Conservation (phyloP, 1,284 basidiomycete genomes). For the Afroboletus lepidellus region DNA sequence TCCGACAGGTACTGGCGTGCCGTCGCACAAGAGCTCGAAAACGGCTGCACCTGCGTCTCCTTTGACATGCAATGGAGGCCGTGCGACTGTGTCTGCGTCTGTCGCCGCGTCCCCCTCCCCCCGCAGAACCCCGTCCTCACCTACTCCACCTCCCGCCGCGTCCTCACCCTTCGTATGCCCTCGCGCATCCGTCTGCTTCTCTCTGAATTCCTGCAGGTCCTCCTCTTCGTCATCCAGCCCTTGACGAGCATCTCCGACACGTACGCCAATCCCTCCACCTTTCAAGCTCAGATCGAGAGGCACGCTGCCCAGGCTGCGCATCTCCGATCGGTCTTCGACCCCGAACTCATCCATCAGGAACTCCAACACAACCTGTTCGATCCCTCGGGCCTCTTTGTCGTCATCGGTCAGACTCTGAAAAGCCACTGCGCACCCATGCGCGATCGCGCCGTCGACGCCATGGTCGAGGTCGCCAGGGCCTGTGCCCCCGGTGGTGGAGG, state of each 20-base stretch:
- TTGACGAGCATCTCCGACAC: slow-evolving; percentile 52
- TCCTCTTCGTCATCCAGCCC: slow-evolving; percentile 81
- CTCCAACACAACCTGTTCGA: slow-evolving; percentile 78
- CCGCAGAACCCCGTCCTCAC: slow-evolving; percentile 44
- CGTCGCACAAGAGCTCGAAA: slow-evolving; percentile 74
- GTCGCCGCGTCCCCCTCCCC: slow-evolving; percentile 42
- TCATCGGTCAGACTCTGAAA: slow-evolving; percentile 82
- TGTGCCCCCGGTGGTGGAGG: slow-evolving; percentile 54
- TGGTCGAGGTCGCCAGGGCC: slow-evolving; percentile 69
- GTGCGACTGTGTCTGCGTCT: slow-evolving; percentile 60
- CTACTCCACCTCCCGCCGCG: slow-evolving; percentile 41
- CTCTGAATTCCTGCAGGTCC: slow-evolving; percentile 76
- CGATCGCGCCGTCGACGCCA: slow-evolving; percentile 79
- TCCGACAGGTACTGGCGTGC: slow-evolving; percentile 86
- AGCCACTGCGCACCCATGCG: slow-evolving; percentile 93
- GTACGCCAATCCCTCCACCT: slow-evolving; percentile 50
- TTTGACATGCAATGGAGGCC: slow-evolving; percentile 60
- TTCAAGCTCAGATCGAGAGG: slow-evolving; percentile 54
- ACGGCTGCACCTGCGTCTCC: slow-evolving; percentile 82
- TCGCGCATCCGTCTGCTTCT: slow-evolving; percentile 76
- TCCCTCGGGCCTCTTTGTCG: slow-evolving; percentile 74
- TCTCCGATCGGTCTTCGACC: slow-evolving; percentile 66
- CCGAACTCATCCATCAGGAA: slow-evolving; percentile 78
- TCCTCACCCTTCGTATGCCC: slow-evolving; percentile 64
- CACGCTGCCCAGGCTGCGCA: slow-evolving; percentile 57